Base-by-base conservation (phyloP, 2,329 filamentous ascomycete genomes). In the Gremmenia infestans region DNA sequence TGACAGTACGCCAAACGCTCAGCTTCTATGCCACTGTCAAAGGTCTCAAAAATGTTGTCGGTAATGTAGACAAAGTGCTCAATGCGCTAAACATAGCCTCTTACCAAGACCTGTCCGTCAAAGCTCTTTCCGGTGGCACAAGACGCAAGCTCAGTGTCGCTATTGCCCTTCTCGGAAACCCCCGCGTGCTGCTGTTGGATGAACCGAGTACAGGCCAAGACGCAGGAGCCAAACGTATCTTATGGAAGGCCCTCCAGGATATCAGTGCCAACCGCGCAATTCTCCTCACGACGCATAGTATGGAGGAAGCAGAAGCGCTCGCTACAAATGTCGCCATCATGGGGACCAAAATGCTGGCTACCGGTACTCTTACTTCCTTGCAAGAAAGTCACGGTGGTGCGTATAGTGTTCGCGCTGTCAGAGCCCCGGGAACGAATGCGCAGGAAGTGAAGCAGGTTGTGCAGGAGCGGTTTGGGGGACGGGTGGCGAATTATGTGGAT, bases 261-360 rank as follows among this genome's bases (percentile, higher is more conserved):
- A 59, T 72, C 25, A 59, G 59, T 1, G 45, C 54, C 2, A 65
- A 67, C 51, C 63, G 69, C 25, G 65, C 68, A 7, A 68, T 72
- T 36, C 60, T 72, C 1, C 64, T 72, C 22, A 72, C 71, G 1
- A 72, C 70, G 6, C 71, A 73, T 54, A 64, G 59, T 48, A 73
- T 72, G 70, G 71, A 72, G 60, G 69, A 72, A 60, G 71, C 69
- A 0, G 68, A 71, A 48, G 66, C 70, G 19, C 59, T 73, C 5
- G 68, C 68, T 5, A 69, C 69, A 7, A 64, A 67, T 28, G 69
- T 70, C 11, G 68, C 67, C 3, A 72, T 72, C 55, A 66, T 72
- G 62, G 63, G 65, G 1, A 67, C 64, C 5, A 64, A 59, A 23
- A 65, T 72, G 58, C 63, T 72, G 2, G 70, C 69, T 3, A 61